A percentile compares a stretch with the other conserved stretches of the same genome.
Conservation (phyloP, 1,139 yeast species). For the Yamadazyma epiphylla region DNA sequence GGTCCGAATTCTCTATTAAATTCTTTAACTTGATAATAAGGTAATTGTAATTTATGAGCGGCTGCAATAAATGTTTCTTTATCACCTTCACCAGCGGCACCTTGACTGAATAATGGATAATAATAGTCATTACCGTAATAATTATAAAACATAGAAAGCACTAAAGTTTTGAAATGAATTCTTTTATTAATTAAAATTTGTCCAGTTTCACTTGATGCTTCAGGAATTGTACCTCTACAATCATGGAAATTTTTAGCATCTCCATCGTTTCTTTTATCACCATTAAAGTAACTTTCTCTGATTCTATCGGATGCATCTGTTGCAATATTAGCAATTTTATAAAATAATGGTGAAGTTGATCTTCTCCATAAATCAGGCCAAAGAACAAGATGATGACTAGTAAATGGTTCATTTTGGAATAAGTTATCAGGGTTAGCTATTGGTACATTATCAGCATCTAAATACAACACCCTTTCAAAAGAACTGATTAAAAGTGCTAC, state of each 20-base stretch:
- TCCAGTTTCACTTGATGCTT: conserved; percentile 61
- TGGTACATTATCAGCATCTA: conserved; percentile 37
- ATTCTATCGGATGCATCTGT: conserved; percentile 16
- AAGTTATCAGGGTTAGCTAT: conserved; percentile 29
- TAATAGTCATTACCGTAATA: conserved; percentile 37
- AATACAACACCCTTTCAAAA: conserved; percentile 28
- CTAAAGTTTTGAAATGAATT: conserved; percentile 45
- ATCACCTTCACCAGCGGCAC: conserved; percentile 37
- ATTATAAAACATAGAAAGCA: conserved; percentile 55
- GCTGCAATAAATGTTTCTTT: conserved; percentile 64
- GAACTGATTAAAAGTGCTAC: conserved; percentile 32
- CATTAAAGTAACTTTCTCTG: conserved; percentile 24
- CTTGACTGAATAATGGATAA: conserved; percentile 32
- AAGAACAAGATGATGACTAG: conserved; percentile 21
- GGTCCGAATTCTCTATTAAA: conserved; percentile 37
- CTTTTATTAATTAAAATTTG: conserved; percentile 51
- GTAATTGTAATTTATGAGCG: conserved; percentile 45
- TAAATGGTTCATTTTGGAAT: conserved; percentile 30
- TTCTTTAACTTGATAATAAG: conserved; percentile 53
- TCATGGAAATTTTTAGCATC: conserved; percentile 38
- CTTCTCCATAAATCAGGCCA: conserved; percentile 44
- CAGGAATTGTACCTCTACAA: conserved; percentile 53
- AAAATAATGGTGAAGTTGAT: conserved; percentile 32
- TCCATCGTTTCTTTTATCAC: conserved; percentile 24
- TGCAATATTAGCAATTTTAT: conserved; percentile 25